Conservation (phyloP, 2,329 filamentous ascomycete species). For the Scedosporium boydii region DNA sequence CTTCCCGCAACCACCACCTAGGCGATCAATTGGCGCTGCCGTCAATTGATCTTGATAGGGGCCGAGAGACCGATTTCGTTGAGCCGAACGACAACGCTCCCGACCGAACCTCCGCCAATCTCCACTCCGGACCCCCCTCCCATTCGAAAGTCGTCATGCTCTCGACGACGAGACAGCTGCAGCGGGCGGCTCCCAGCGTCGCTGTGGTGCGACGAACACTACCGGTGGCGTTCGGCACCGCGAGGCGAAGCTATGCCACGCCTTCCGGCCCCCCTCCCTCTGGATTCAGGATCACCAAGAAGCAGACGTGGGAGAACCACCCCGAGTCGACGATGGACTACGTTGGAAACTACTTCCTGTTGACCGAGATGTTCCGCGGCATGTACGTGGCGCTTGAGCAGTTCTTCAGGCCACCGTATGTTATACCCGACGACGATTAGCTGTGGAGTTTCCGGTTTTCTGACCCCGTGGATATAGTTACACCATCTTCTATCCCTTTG, state of each 20-base stretch:
- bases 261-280: constrained; percentile 70
- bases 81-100: not conserved
- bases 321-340: constrained; percentile 71
- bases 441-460: not conserved
- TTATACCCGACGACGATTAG: constrained; percentile 20
- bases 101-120: not conserved
- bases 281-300: constrained; percentile 68
- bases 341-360: constrained; percentile 85
- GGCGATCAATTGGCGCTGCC: not conserved
- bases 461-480: constrained; percentile 49
- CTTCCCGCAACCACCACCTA: not conserved
- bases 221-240: constrained; percentile 14
- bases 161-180: constrained; percentile 9
- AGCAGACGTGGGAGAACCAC: constrained; percentile 71
- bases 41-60: constrained; percentile 4
- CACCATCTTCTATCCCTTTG: constrained; percentile 97
- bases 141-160: constrained; percentile 12
- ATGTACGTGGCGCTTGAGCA: constrained; percentile 98
- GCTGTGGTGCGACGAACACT: not conserved
- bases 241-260: constrained; percentile 44
- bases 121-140: not conserved
- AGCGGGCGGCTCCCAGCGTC: constrained; percentile 4
- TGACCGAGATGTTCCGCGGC: constrained; percentile 91
- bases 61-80: not conserved
- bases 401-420: constrained; percentile 95